Evolutionary conservation across 169 alveolate genomes (phyloP), one percentile per base, ranked within the genome.

Genomic region (Toxoplasma gondii): DNA sequence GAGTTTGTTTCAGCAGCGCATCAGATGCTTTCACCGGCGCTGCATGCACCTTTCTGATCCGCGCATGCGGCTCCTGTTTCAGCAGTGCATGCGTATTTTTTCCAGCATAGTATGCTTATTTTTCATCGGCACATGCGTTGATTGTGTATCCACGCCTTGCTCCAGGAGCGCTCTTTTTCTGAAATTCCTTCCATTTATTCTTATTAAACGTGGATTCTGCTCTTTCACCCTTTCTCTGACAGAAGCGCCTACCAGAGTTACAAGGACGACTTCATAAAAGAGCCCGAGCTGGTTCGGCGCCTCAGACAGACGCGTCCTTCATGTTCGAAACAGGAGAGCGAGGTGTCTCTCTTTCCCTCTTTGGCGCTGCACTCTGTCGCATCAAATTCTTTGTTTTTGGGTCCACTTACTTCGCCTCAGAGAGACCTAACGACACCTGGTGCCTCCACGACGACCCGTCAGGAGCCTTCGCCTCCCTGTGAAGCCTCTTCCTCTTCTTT

Each of bases 231-330:
- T 41, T 78, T 74, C 58, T 38, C 80, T 0, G 88, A 38, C 95
- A 93, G 95, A 54, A 92, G 36, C 31, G 95, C 93, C 39, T 93
- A 93, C 84, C 93, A 93, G 41, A 64, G 90, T 9, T 87, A 87
- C 93, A 93, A 88, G 84, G 93, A 88, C 22, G 95, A 93, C 34
- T 93, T 93, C 84, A 84, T 93, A 38, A 91, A 91, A 4, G 95
- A 93, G 70, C 95, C 95, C 38, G 95, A 93, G 93, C 88, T 91
- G 31, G 95, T 93, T 88, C 92, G 91, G 1, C 95, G 95, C 81
- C 84, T 93, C 38, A 83, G 95, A 43, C 93, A 69, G 67, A 39
- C 58, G n/a, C 44, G 74, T 64, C 74, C 39, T 19, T n/a, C 86
- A 10, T 31, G 49, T 2, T 2, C 86, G 39, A 49, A 49, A 49